Base-by-base conservation (phyloP, 1,139 yeast genomes). In the Yamadazyma dushanensis region DNA sequence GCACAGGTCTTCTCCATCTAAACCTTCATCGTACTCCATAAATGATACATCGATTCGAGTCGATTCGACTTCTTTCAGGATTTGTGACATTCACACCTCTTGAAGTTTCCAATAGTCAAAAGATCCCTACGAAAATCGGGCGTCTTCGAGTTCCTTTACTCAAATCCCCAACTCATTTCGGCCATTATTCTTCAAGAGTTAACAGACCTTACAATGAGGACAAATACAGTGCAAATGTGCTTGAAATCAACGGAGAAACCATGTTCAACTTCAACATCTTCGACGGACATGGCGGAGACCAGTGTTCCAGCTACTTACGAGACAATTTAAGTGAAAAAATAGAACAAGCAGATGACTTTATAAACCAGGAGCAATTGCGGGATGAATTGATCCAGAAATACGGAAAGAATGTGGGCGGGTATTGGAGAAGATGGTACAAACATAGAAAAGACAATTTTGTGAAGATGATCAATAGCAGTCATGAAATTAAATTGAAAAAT, bases 211-310 rank as follows among this genome's bases (percentile, higher is more conserved):
- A 75, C 51, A 92, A 92, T 57, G 97, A 92, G 58, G 98, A 92
- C 58, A 68, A 78, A 36, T 84, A 79, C 59, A 72, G 68, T 45
- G 85, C 85, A 13, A 70, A 68, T n/a, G 77, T 83, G 14, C 47
- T 83, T 25, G 61, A 64, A 19, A 52, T 79, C 16, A 44, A 52
- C 5, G 48, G 37, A 4, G 38, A 46, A 11, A 41, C 56, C 3
- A 58, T 67, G 21, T 83, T 88, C 60, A 79, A 78, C 50, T 80
- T 85, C 56, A 77, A 79, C 32, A 74, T 92, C 2, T 89, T 83
- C 58, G 98, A 92, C 59, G 98, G 97, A 2, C 98, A 92, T 58
- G 97, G 97, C 4, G 96, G 96, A 13, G 73, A 69, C 23, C 79
- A 82, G 42, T 87, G 96, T 51, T 72, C 89, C 28, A 70, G 64